A percentile compares a stretch with the other conserved stretches of the same genome.
phyloP scores from a whole-genome alignment of 139 green algal genomes.

The Chlamydomonas schloesseri region DNA sequence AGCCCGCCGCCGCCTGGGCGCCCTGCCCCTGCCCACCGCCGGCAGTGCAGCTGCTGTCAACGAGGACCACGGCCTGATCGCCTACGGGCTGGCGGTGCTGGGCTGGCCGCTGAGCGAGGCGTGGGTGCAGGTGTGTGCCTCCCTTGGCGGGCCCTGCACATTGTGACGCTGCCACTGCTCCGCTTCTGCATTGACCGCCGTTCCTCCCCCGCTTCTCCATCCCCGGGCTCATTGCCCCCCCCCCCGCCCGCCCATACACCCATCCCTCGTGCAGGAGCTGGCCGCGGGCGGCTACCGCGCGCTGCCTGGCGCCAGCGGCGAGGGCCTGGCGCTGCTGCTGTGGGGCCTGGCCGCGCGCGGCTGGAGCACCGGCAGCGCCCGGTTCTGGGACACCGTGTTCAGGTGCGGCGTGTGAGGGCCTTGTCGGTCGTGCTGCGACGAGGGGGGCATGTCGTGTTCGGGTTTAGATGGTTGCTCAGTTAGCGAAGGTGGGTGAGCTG shows the following conservation, averaged over 20 bases:
- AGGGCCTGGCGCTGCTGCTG: constrained; percentile 51
- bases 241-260: background rate
- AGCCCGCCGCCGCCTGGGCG: constrained; percentile 11
- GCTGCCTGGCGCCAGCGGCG: constrained; percentile 38
- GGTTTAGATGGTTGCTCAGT: no score
- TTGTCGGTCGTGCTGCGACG: background rate
- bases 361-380: constrained; percentile 33
- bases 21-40: background rate
- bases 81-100: constrained; percentile 53
- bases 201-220: no score
- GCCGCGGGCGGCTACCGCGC: constrained; percentile 13
- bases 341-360: constrained; percentile 53
- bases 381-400: constrained; percentile 37
- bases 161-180: no score
- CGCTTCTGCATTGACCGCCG: no score
- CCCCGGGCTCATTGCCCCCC: background rate
- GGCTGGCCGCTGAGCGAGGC: constrained; percentile 47
- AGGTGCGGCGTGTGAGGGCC: constrained; percentile 11
- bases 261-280: background rate
- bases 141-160: no score
- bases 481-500: no score
- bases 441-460: no score
- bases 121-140: constrained; percentile 25
- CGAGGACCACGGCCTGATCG: constrained; percentile 53
- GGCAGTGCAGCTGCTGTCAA: constrained; percentile 26